Base-by-base conservation (phyloP, 164 flowering plant species). In the Litsea cubeba region DNA sequence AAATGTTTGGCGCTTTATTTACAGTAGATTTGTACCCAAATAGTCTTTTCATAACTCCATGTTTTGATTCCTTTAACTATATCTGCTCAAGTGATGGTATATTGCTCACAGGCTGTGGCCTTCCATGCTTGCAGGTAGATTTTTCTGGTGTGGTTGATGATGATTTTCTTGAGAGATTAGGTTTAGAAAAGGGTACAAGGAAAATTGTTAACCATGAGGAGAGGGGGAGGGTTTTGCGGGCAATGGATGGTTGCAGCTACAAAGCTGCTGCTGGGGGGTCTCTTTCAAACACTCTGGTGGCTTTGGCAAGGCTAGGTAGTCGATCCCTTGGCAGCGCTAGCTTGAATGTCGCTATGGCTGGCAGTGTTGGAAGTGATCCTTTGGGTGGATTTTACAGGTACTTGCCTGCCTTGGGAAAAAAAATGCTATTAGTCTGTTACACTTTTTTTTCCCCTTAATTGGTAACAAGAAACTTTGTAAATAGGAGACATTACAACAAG, bases 201-300 rank as follows among this genome's bases (percentile, higher is more conserved):
- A 93, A 93, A 77, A 75, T 93, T 68, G 88, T 95, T 76, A 87
- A 90, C 80, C 99, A 91, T 74, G 97, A 93, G 81, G 99, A 93
- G 80, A 86, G 99, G 72, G 99, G 99, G 71, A 83, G 83, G 79
- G 89, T 95, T 70, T 87, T 93, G 84, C 86, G 81, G 71, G 99
- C 99, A 22, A 89, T 95, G 98, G 99, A 95, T 80, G 98, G 99
- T 50, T 90, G 97, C 85, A 93, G 90, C 84, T 95, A 91, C 76
- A 95, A 95, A 86, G 99, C 98, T 40, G 99, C 98, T 69, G 99
- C 98, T 73, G 98, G 98, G 25, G 99, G 98, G 10, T 95, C 99
- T 77, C 94, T 95, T 62, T 95, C 99, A 10, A 95, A 95, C 68
- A 89, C 85, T 35, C 83, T 95, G 30, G 99, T 95, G 69, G 99